Percentiles rank a stretch among this genome's conserved stretches.
Evolutionary conservation across 305 asterid genomes (phyloP).

Genomic region (Fraxinus floribunda): DNA sequence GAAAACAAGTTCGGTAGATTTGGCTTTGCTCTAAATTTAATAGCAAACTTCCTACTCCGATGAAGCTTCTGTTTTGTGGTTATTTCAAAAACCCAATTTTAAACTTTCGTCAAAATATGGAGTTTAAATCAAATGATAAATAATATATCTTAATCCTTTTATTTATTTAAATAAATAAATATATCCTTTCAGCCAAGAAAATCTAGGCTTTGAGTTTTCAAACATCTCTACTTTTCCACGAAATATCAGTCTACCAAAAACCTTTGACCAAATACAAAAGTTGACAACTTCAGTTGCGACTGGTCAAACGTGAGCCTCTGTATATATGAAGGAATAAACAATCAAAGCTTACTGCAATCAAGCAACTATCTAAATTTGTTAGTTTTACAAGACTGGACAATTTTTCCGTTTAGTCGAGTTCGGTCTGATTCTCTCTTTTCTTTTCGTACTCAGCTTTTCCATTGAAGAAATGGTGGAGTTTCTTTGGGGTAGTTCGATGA

Average conservation of each 20-base stretch:
- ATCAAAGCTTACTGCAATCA: not conserved
- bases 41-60: too few species aligned
- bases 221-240: not conserved
- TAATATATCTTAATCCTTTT: too few species aligned
- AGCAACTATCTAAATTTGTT: not conserved
- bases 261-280: not conserved
- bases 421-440: not conserved
- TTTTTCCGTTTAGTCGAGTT: not conserved
- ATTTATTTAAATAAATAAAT: too few species aligned
- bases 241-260: not conserved
- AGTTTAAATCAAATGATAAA: too few species aligned
- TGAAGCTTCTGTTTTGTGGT: too few species aligned
- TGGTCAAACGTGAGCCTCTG: not conserved
- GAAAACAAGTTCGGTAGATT: too few species aligned
- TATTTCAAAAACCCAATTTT: too few species aligned
- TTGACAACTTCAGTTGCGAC: not conserved
- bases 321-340: not conserved
- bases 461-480: constrained; percentile 27
- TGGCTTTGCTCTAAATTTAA: too few species aligned
- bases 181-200: not conserved
- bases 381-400: not conserved
- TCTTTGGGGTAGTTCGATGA: constrained; percentile 21
- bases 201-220: not conserved
- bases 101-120: too few species aligned
- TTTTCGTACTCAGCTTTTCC: not conserved